Evolutionary conservation across 768 basidiomycete genomes (phyloP), one percentile per base, ranked within the genome.

Genomic region (Mrakia blollopis): DNA sequence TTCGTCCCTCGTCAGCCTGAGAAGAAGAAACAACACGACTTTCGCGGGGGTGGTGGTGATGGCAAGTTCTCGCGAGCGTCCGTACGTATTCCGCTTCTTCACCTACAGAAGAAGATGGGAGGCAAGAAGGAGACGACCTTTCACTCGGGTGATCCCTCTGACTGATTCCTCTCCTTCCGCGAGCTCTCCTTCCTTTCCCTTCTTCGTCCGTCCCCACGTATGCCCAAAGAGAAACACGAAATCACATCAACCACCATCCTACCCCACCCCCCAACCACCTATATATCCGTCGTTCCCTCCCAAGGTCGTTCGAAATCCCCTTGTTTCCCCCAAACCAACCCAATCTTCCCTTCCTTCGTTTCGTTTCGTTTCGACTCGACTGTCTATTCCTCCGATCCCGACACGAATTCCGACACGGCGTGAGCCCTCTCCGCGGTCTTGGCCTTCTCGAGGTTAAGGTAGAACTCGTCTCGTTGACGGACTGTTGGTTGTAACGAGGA

Each of bases 391-490:
- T 37, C 11, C 10, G 62, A 13, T 63, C 62, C 73, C 3, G 73
- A 62, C 18, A 74, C 37, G 61, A 62, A 74, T 18, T 57, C 52
- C 2, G 37, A 25, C 32, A 74, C 39, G 39, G 73, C 73, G 73
- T 50, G 37, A 1, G 73, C 52, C 30, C 73, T n/a, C 11, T 60
- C 73, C 4, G 73, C 67, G n/a, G 80, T 72, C 80, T 82, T 82
- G 78, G 79, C 78, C 76, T 82, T 81, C 87, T 94, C 93, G 75
- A 93, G 87, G 84, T 89, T 92, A 82, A 93, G 85, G 85, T 96
- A 96, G 85, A 87, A 94, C 80, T 88, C 89, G 85, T 95, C 94
- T 83, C 92, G 91, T 75, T 86, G 87, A 81, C 90, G 90, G 77
- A 93, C 93, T 74, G 73, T 16, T 21, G 13, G 32, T 1, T 10